Evolutionary conservation across 2,329 filamentous ascomycete genomes (phyloP).

Genomic region (Rutstroemia sp.): DNA sequence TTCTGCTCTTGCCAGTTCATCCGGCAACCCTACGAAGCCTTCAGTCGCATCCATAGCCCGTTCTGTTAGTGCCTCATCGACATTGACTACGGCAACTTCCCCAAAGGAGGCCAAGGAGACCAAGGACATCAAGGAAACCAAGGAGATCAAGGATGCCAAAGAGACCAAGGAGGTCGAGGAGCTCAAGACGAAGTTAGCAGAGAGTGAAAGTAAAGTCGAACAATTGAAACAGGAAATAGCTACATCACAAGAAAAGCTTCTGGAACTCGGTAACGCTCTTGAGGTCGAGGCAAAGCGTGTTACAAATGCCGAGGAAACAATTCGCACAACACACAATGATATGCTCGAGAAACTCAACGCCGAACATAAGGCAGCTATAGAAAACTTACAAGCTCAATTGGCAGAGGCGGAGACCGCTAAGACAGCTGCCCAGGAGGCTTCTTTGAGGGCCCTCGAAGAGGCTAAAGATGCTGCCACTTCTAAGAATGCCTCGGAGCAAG

Average conservation of each 20-base stretch:
- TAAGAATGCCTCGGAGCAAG: slow-evolving; percentile 30
- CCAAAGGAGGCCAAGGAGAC: slow-evolving; percentile 11
- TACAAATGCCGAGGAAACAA: slow-evolving; percentile 34
- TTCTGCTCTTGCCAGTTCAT: slow-evolving; percentile 39
- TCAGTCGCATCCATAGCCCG: slow-evolving; percentile 28
- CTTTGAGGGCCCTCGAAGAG: slow-evolving; percentile 26
- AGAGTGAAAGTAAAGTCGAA: slow-evolving; percentile 51
- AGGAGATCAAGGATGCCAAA: too few species aligned
- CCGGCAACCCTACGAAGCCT: slow-evolving; percentile 31
- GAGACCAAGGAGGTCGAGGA: slow-evolving; percentile 12
- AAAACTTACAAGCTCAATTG: slow-evolving; percentile 23
- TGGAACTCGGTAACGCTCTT: slow-evolving; percentile 45
- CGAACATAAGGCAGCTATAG: slow-evolving; percentile 22
- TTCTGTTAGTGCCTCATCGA: slow-evolving; percentile 22
- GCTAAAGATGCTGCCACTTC: slow-evolving; percentile 22
- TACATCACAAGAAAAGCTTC: slow-evolving; percentile 47
- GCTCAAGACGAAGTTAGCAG: slow-evolving; percentile 43
- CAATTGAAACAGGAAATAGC: slow-evolving; percentile 49
- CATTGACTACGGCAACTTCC: slow-evolving; percentile 4
- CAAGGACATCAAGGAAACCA: not conserved
- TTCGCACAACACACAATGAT: slow-evolving; percentile 37
- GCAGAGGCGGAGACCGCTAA: slow-evolving; percentile 21
- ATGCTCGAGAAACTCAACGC: slow-evolving; percentile 35
- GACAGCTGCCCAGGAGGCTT: slow-evolving; percentile 20
- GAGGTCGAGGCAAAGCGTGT: slow-evolving; percentile 34